phyloP scores from a whole-genome alignment of 140 eudicot genomes.

The Ambrosia hybrid region DNA sequence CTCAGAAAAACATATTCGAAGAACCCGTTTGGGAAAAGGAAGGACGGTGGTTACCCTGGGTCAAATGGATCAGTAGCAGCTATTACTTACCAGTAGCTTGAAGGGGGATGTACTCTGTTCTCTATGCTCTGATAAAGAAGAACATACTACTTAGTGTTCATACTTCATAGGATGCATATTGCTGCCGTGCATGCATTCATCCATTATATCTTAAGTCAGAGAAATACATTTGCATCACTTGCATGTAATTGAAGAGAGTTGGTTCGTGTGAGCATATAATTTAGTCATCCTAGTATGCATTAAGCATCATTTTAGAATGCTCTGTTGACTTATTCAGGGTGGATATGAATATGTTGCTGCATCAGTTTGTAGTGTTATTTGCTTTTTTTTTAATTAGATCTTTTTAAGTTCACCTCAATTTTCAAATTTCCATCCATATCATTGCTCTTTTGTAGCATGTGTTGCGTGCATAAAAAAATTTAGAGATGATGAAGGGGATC shows the following conservation, averaged over 20 bases:
- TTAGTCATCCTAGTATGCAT: constrained; percentile 48
- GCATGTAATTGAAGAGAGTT: constrained; percentile 52
- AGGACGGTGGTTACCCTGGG: constrained; percentile 58
- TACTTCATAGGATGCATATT: constrained; percentile 52
- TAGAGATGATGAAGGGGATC: constrained; percentile 22
- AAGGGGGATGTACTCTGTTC: constrained; percentile 93
- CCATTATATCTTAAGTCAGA: constrained; percentile 77
- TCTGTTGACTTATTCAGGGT: constrained; percentile 25
- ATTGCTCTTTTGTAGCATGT: constrained; percentile 10
- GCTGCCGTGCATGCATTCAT: constrained; percentile 71
- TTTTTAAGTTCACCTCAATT: not conserved
- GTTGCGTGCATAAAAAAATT: constrained; percentile 1
- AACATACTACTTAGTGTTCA: constrained; percentile 40
- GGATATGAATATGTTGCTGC: constrained; percentile 35
- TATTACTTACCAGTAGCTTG: constrained; percentile 75
- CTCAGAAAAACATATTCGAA: constrained; percentile 73
- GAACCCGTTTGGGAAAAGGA: constrained; percentile 95
- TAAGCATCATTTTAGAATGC: constrained; percentile 46
- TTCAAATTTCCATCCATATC: constrained; percentile 9
- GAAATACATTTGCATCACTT: constrained; percentile 67
- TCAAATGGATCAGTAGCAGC: constrained; percentile 71
- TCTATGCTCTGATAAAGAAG: constrained; percentile 51
- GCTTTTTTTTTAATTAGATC: constrained; percentile 13
- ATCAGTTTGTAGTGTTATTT: constrained; percentile 42
- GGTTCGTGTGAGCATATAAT: constrained; percentile 50